Base-by-base conservation (phyloP, 2,329 filamentous ascomycete species). In the Cordyceps farinosa region DNA sequence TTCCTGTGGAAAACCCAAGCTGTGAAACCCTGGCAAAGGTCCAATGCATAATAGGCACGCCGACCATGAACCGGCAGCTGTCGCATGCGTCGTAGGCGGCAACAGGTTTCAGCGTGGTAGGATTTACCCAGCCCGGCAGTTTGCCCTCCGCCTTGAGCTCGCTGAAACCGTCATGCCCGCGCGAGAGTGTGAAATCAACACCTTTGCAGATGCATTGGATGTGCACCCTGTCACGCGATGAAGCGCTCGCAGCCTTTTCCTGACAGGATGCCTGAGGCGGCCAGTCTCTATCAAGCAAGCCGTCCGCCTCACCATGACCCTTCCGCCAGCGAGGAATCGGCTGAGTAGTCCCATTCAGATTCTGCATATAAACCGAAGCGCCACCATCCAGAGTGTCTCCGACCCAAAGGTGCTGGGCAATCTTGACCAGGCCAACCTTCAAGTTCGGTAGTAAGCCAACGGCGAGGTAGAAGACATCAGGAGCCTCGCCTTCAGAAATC, bases 341-440 rank as follows among this genome's bases (percentile, higher is more conserved):
- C 9, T 40, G 56, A 0, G 72, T 74, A 50, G 75, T 70, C 1
- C 66, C 61, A 47, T 79, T 78, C 0, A 70, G 59, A 7, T 72
- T 66, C 30, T 72, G 73, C 5, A 84, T 67, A 80, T 80, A 85
- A 1, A 75, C 68, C 2, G 76, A 76, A 1, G 81, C 76, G 0
- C 84, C 83, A 2, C 83, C 83, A 67, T 86, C 83, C 1, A 74
- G 34, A 0, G 83, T 85, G 62, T 85, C 82, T 1, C 70, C 76
- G 0, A 84, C 72, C 63, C 78, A 83, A 3, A 80, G 76, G 61
- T 83, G 78, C 1, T 74, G 64, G 0, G 56, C 65, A 44, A 76
- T 71, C 11, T 66, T 66, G 30, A 81, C 57, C 8, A 82, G 50
- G 7, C 69, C 66, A 0, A 57, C 50, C 3, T 62, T 34, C 0